Base-by-base conservation (phyloP, 2,329 filamentous ascomycete species). In the Xylogone sp. region DNA sequence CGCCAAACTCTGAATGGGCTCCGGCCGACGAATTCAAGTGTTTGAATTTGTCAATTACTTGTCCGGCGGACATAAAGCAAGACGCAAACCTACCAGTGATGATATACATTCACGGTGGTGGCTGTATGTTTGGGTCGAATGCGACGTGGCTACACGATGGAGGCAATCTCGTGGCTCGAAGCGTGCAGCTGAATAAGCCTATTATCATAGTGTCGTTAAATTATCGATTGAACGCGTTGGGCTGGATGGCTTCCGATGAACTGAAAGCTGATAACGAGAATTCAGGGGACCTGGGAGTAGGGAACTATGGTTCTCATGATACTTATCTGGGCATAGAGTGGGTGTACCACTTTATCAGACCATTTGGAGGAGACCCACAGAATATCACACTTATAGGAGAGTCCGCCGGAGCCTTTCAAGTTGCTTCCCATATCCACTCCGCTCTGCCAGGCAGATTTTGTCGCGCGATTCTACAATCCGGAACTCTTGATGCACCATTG, bases 361-460 rank as follows among this genome's bases (percentile, higher is more conserved):
- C 67, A 7, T 83, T 86, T 63, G 81, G 82, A 0, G 82, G 82
- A 1, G 77, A 84, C 54, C 69, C 69, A 1, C 64, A 65, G 3
- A 75, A 79, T 48, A 71, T 86, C 21, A 84, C 80, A 2, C 63
- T 84, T 46, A 80, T 81, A 75, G 83, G 82, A 0, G 65, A 79
- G 48, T 81, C 78, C 54, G 79, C 80, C n/a, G 81, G 81, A 2
- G 45, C 54, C 1, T n/a, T 43, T 9, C 43, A 39, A 3, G 43
- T 53, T 6, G 21, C 50, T n/a, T 21, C 49, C 5, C 51, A 52
- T 18, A 31, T 55, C 3, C 53, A 53, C 19, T 56, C 50, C 7
- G 27, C 43, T 8, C 45, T 53, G 6, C 34, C 48, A 13, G 20
- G 43, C 18, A 21, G 21, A 7, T 51, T 53, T 19, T 3, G 21